Evolutionary conservation across 805 yeast genomes (phyloP), one percentile per base, ranked within the genome.

Genomic region (Teunomyces gatunensis): DNA sequence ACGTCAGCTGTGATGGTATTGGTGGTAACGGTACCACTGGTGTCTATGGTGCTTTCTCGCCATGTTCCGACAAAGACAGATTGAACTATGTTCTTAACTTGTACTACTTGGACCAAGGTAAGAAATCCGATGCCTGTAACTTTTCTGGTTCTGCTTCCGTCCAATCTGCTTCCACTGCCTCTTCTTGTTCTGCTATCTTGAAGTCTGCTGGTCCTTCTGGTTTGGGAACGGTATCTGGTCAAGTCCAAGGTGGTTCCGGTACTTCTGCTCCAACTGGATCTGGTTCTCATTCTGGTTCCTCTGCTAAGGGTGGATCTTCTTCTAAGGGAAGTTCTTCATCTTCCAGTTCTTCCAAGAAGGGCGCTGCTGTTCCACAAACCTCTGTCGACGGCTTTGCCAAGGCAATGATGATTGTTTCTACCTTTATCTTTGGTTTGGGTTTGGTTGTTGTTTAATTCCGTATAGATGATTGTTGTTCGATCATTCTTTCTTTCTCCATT

Each of bases 121-220:
- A 51, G 46, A 42, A 49, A 36, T 28, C 50, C 12, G 48, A 55
- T 44, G 74, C 73, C 41, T 72, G 77, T 66, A 60, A 61, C 57
- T 71, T 71, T 57, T 44, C 49, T 37, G 77, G 77, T 41, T 64
- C 72, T 47, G 77, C 74, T 46, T 44, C 71, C 39, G 54, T 83
- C 57, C 54, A 63, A 48, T 68, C 69, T 47, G 79, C 78, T 33
- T 55, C 79, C 39, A 75, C 83, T 33, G 79, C 76, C 39, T 69
- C 80, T 36, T 62, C 77, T 13, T 85, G 90, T 71, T 57, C 81
- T 15, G 72, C 86, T 43, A 71, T 75, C 55, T 63, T 88, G 54
- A 65, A 69, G 18, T 78, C 83, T 55, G 90, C 91, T 56, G 95
- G 95, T 63, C 52, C 77, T 50, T 75, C 78, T 44, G 96, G 95